phyloP scores from a whole-genome alignment of 139 green algal genomes.

The Volvox reticuliferus region DNA sequence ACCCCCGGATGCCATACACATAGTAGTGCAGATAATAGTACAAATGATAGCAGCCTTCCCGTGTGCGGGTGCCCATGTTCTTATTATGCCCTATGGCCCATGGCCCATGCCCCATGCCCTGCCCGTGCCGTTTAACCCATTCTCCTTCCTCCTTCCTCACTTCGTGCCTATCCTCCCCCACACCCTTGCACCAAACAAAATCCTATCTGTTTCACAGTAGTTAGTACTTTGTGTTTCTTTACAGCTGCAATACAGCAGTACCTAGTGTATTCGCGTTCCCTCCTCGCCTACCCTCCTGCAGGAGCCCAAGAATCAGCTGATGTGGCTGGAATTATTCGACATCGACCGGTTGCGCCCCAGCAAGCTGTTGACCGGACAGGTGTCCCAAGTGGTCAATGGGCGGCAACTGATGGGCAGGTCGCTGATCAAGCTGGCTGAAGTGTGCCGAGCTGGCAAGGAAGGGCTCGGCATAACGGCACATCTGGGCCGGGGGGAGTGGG shows the following conservation, averaged over 20 bases:
- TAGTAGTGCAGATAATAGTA: no score
- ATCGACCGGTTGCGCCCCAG: conserved; percentile 51
- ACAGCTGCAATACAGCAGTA: no score
- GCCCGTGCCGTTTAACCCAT: not conserved
- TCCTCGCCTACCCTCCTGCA: not conserved
- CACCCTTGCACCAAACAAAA: no score
- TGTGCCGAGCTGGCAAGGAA: not conserved
- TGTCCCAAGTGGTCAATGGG: conserved; percentile 24
- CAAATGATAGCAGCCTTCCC: no score
- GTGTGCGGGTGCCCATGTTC: no score
- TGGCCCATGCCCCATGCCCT: no score
- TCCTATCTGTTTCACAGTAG: no score
- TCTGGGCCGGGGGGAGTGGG: conserved; percentile 31
- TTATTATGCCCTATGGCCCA: no score
- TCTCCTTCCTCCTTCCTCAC: no score
- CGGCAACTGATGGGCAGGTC: conserved; percentile 8
- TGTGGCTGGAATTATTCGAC: conserved; percentile 62
- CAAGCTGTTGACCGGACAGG: conserved; percentile 39
- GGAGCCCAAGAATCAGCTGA: conserved; percentile 50
- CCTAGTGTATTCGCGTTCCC: not conserved
- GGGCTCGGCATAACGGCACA: not conserved
- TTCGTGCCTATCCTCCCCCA: no score
- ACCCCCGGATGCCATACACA: no score
- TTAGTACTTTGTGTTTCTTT: no score
- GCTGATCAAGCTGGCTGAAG: conserved; percentile 11